A percentile compares a stretch with the other conserved stretches of the same genome.
phyloP scores from a whole-genome alignment of 2,329 filamentous ascomycete genomes.

The Talaromyces sp. region DNA sequence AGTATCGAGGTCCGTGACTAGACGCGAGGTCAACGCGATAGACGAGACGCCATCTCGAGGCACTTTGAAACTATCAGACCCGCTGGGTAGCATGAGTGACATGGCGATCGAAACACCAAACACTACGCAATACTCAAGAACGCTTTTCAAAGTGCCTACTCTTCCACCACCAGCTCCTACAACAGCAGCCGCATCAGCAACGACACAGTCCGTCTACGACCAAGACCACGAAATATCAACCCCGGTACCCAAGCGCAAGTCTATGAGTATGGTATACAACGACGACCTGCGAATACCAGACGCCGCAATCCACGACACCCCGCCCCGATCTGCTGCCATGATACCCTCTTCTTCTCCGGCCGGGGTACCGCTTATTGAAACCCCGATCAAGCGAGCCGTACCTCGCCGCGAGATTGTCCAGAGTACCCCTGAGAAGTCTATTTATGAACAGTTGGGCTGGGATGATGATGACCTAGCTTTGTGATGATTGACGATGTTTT shows the following conservation, averaged over 20 bases:
- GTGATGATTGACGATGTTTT: background rate
- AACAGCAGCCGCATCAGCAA: background rate
- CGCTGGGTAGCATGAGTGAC: slow-evolving; percentile 8
- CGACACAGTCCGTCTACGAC: background rate
- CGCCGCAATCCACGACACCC: slow-evolving; percentile 13
- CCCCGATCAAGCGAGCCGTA: background rate
- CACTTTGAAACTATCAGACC: slow-evolving; percentile 18
- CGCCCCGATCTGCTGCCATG: slow-evolving; percentile 3
- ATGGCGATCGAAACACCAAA: slow-evolving; percentile 10
- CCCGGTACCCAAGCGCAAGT: background rate
- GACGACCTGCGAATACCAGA: background rate
- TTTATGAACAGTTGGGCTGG: slow-evolving; percentile 42
- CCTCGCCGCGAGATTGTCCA: background rate
- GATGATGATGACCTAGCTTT: slow-evolving; percentile 27
- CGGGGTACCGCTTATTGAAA: background rate
- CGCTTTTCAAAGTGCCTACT: slow-evolving; percentile 13
- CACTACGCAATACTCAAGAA: slow-evolving; percentile 5
- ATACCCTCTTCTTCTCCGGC: background rate
- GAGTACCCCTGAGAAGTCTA: slow-evolving; percentile 31
- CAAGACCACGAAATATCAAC: background rate
- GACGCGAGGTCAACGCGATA: slow-evolving; percentile 17
- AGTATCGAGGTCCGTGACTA: slow-evolving; percentile 6
- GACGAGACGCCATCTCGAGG: slow-evolving; percentile 39
- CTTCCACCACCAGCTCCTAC: slow-evolving; percentile 1
- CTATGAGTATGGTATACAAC: background rate